Evolutionary conservation across 2,329 filamentous ascomycete genomes (phyloP), one percentile per base, ranked within the genome.

Genomic region (Fusarium marasasianum): DNA sequence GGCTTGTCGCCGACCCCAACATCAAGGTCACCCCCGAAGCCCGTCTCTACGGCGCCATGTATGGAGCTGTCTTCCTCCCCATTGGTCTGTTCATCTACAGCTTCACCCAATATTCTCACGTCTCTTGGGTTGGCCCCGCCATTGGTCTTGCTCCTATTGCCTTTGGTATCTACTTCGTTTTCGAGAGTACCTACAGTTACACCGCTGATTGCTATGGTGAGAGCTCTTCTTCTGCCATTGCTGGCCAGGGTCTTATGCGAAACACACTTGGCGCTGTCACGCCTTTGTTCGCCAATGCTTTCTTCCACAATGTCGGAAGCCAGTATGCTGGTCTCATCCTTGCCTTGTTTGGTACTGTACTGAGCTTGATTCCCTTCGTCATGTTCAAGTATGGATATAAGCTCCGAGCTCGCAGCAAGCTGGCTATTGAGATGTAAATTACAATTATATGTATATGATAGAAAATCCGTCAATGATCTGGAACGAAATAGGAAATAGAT

Each of bases 41-140:
- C 5, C 73, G 73, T 20, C 72, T 75, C 13, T 75, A 75, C 15
- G 73, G 73, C 22, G 73, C 73, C 26, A 75, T 75, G 73, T 75
- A 71, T 17, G 73, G 73, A 35, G 73, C 73, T 11, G 45, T 75
- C n/a, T 75, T 75, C 60, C 63, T 75, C 10, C 73, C 73, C 22
- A 71, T 75, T 7, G 73, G 73, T 1, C 66, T 75, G 8, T 75
- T 75, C 70, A 75, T 75, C 54, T 75, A 75, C 51, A 75, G 73
- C 41, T 75, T 75, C 50, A 75, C 73, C 8, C 73, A 75, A 11
- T 75, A 75, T 26, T 57, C 69, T 4, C 60, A 58, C 17, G 38
- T 75, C 22, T 71, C 69, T n/a, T 75, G 73, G 73, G 70, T 75
- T 6, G 73, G 73, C 1, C 73, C 73, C 0, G 57, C 60, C 6